A percentile compares a stretch with the other conserved stretches of the same genome.
These are phyloP conservation scores for Podosphaera fusca DNA, from an alignment of 2,329 filamentous ascomycete species.

Conservation along the genomic window DNA sequence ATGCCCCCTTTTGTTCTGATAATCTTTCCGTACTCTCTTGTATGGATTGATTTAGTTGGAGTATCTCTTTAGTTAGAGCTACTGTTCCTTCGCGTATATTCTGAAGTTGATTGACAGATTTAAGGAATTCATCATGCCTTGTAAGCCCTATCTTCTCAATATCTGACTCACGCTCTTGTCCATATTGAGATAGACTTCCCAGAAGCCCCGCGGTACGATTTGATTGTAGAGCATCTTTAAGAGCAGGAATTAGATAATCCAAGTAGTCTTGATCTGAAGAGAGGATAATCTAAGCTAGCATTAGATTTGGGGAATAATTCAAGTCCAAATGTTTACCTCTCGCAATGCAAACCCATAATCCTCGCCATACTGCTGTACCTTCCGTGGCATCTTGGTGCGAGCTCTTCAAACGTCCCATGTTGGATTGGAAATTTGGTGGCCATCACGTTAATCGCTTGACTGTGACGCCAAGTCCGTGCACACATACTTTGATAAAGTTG, in stretches of 20 bases:
- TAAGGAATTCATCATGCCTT: constrained; percentile 90
- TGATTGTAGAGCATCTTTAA: constrained; percentile 68
- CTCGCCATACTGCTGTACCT: constrained; percentile 11
- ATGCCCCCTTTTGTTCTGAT: constrained; percentile 76
- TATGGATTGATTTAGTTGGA: constrained; percentile 82
- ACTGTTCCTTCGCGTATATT: constrained; percentile 79
- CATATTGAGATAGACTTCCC: constrained; percentile 59
- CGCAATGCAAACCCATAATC: constrained; percentile 15
- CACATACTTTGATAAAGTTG: no score
- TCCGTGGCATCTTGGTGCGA: constrained; percentile 9
- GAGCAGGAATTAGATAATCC: constrained; percentile 80
- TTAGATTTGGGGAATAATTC: constrained; percentile 3
- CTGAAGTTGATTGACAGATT: constrained; percentile 84
- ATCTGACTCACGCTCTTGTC: constrained; percentile 65
- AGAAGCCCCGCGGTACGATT: constrained; percentile 51
- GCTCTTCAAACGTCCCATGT: neutral
- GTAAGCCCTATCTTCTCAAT: constrained; percentile 89
- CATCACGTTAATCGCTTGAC: neutral
- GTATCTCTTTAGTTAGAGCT: constrained; percentile 66
- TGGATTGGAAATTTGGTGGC: neutral
- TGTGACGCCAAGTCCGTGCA: neutral
- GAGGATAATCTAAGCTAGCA: constrained; percentile 51
- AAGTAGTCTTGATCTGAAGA: constrained; percentile 84
- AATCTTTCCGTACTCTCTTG: constrained; percentile 86
- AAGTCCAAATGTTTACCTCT: constrained; percentile 8